Evolutionary conservation across 768 basidiomycete genomes (phyloP).

Genomic region (Trametes cinnabarina): DNA sequence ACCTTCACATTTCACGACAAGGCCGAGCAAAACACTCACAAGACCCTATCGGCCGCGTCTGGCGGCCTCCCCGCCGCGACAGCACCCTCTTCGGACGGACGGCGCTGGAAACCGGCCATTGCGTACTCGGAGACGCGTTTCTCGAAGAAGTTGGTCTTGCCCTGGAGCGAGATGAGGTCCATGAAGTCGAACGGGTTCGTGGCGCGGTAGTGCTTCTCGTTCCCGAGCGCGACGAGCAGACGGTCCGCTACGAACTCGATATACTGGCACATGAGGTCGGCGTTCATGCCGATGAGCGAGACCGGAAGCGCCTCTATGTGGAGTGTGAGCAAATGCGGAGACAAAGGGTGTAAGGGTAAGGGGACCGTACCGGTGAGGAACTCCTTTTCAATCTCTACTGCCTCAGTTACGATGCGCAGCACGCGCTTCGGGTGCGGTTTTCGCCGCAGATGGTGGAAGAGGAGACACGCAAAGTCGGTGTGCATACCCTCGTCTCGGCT

Average conservation of each 20-base stretch:
- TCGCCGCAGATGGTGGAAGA: slow-evolving; percentile 79
- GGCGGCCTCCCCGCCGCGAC: neutral
- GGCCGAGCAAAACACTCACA: slow-evolving; percentile 33
- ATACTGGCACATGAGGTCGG: slow-evolving; percentile 84
- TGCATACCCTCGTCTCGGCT: slow-evolving; percentile 95
- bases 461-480: slow-evolving; percentile 91
- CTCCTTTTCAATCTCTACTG: slow-evolving; percentile 83
- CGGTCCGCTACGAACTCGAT: slow-evolving; percentile 93
- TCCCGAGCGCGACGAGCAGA: slow-evolving; percentile 79
- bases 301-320: slow-evolving; percentile 77
- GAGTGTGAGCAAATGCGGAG: slow-evolving; percentile 32
- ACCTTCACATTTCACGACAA: neutral
- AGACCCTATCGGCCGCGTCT: slow-evolving; percentile 25
- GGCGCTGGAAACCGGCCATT: slow-evolving; percentile 55
- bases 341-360: neutral
- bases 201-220: slow-evolving; percentile 70
- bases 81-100: neutral
- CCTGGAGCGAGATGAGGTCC: slow-evolving; percentile 93
- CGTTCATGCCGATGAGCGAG: slow-evolving; percentile 89
- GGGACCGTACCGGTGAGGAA: slow-evolving; percentile 66
- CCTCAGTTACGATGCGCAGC: slow-evolving; percentile 69
- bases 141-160: slow-evolving; percentile 97
- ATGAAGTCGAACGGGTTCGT: slow-evolving; percentile 91
- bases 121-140: slow-evolving; percentile 88
- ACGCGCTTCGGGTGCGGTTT: slow-evolving; percentile 82